Base-by-base conservation (phyloP, 164 flowering plant genomes). In the Magnolia kwangsiensis region DNA sequence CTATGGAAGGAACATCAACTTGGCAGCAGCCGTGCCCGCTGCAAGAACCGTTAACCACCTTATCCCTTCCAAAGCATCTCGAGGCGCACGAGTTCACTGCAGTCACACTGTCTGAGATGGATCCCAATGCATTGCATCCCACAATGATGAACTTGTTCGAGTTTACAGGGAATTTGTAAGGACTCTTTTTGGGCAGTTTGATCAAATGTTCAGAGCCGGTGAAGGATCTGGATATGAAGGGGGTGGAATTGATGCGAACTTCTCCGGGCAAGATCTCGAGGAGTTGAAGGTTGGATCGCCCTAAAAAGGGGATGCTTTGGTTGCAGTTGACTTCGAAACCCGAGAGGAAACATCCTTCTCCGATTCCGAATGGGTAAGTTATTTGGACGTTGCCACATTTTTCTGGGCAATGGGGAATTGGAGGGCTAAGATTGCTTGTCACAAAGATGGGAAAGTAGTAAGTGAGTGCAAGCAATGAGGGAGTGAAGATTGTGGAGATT, bases 21-120 rank as follows among this genome's bases (percentile, higher is more conserved):
- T 78, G 61, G 50, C 76, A 78, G 19, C 76, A 78, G 8, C 80
- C 76, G 2, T n/a, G 45, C 13, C 72, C 75, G 2, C 50, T 14
- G 73, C 80, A 78, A 23, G 67, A 7, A 19, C 71, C 65, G 49
- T 68, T n/a, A 2, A 10, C 23, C 4, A 45, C 67, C 27, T 50
- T 73, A 1, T 6, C 27, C 8, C 11, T 16, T 8, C 5, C 7
- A 8, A 4, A 2, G 8, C 75, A 73, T 14, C 8, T 11, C 2
- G 71, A 20, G 45, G 7, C 8, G 59, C 76, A 66, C 7, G 13
- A 0, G 4, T 20, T 65, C 7, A 37, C 4, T 5, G 7, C 45
- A 3, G 0, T 37, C 45, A 37, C 7, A 5, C 45, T 4, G 45
- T 5, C 45, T 37, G 45, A 37, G 45, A 37, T 37, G 45, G 45